These are phyloP conservation scores for Pisolithus albus DNA, from an alignment of 768 basidiomycete species.

Conservation along the genomic window DNA sequence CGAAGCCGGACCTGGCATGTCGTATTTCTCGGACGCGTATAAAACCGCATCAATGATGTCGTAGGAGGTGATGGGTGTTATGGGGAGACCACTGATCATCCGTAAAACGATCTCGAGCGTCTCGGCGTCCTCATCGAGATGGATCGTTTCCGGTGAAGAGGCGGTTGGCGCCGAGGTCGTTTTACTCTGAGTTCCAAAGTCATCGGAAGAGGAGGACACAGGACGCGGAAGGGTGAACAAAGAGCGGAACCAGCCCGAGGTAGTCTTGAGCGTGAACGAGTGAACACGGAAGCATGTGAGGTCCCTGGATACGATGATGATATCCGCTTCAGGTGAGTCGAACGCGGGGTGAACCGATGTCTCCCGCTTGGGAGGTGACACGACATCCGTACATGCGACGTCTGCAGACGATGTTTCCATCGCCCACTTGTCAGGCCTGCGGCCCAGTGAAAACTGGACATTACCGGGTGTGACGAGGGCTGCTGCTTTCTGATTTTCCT, in stretches of 20 bases:
- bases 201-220: not conserved
- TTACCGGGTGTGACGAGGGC: too few species aligned
- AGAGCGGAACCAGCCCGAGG: slow-evolving; percentile 57
- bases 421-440: not conserved
- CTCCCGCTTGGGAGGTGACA: slow-evolving; percentile 1
- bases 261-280: slow-evolving; percentile 52
- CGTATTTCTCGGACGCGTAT: slow-evolving; percentile 62
- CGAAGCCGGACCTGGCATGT: slow-evolving; percentile 58
- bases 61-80: slow-evolving; percentile 42
- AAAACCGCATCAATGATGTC: slow-evolving; percentile 52
- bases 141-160: slow-evolving; percentile 34
- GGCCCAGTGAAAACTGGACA: too few species aligned
- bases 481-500: too few species aligned
- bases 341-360: slow-evolving; percentile 43
- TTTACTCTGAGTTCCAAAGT: not conserved
- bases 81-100: slow-evolving; percentile 55
- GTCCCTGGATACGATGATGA: slow-evolving; percentile 47
- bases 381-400: not conserved
- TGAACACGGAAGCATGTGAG: slow-evolving; percentile 52
- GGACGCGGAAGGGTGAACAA: slow-evolving; percentile 54
- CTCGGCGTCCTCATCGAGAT: slow-evolving; percentile 49
- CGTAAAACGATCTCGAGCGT: slow-evolving; percentile 52
- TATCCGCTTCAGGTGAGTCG: slow-evolving; percentile 46
- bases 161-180: slow-evolving; percentile 8
- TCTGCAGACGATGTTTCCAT: slow-evolving; percentile 1